phyloP scores from a whole-genome alignment of 179 eudicot species.

The Silene noctiflora region DNA sequence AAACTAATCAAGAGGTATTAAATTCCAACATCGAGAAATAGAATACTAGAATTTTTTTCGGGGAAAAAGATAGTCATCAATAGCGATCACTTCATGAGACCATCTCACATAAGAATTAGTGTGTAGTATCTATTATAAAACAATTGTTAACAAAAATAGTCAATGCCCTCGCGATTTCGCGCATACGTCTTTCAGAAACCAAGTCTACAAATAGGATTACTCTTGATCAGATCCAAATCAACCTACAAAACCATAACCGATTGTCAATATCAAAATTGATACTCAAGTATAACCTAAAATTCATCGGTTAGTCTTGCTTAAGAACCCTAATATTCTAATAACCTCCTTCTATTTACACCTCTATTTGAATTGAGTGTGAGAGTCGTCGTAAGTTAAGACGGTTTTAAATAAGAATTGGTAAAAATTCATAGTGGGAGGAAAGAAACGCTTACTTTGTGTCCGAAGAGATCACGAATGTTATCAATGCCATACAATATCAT shows the following conservation, averaged over 20 bases:
- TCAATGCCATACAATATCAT: slow-evolving; percentile 79
- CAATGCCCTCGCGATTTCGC: not conserved
- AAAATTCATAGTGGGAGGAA: not conserved
- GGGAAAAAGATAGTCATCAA: not conserved
- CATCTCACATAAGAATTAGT: not conserved
- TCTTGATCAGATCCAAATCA: slow-evolving; percentile 77
- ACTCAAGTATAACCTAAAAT: not conserved
- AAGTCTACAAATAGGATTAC: slow-evolving; percentile 67
- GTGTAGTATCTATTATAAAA: not conserved
- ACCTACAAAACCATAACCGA: slow-evolving; percentile 43
- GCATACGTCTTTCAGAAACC: slow-evolving; percentile 29
- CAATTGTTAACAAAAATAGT: not conserved
- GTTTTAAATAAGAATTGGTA: not conserved
- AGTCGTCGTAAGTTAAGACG: no score
- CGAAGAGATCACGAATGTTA: slow-evolving; percentile 82
- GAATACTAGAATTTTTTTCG: no score
- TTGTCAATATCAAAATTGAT: not conserved
- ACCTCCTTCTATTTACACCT: no score
- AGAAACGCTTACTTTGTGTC: slow-evolving; percentile 65
- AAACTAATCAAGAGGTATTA: no score
- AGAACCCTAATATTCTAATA: not conserved
- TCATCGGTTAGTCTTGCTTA: not conserved
- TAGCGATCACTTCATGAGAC: not conserved
- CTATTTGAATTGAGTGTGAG: no score
- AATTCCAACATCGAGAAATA: not conserved